Percentiles rank a stretch among this genome's conserved stretches.
These are phyloP conservation scores for Saxophila tyrrhenica DNA, from an alignment of 495 filamentous ascomycete species.

Conservation along the genomic window DNA sequence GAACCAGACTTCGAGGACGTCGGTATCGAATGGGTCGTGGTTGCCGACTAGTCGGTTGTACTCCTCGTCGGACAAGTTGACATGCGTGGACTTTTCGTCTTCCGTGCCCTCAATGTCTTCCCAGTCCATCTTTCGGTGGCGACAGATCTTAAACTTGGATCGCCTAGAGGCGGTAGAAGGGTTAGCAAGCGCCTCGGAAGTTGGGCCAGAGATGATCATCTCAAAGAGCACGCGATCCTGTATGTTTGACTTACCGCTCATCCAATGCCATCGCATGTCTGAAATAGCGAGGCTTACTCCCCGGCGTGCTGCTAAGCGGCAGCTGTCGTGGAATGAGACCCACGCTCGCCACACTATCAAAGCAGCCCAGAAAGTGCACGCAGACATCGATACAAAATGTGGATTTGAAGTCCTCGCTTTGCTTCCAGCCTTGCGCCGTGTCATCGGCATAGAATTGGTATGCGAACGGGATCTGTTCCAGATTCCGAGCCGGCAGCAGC, in stretches of 20 bases:
- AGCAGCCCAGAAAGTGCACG: slow-evolving; percentile 33
- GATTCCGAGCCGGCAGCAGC: slow-evolving; percentile 29
- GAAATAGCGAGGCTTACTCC: slow-evolving; percentile 28
- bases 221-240: neutral
- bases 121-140: neutral
- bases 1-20: slow-evolving; percentile 33
- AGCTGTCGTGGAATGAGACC: slow-evolving; percentile 31
- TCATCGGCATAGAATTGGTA: slow-evolving; percentile 34
- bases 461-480: slow-evolving; percentile 29
- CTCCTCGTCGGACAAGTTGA: neutral
- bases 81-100: neutral
- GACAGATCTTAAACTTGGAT: neutral
- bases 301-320: slow-evolving; percentile 30
- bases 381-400: slow-evolving; percentile 33
- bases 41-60: neutral
- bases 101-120: neutral
- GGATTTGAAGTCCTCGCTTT: slow-evolving; percentile 30
- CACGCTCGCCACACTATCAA: slow-evolving; percentile 34
- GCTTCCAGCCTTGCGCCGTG: slow-evolving; percentile 26
- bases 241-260: slow-evolving; percentile 23
- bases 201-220: neutral
- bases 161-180: neutral
- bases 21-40: slow-evolving; percentile 12
- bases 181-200: neutral
- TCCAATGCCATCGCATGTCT: slow-evolving; percentile 33